Base-by-base conservation (phyloP, 2,329 filamentous ascomycete species). In the Stagonosporopsis tanaceti region DNA sequence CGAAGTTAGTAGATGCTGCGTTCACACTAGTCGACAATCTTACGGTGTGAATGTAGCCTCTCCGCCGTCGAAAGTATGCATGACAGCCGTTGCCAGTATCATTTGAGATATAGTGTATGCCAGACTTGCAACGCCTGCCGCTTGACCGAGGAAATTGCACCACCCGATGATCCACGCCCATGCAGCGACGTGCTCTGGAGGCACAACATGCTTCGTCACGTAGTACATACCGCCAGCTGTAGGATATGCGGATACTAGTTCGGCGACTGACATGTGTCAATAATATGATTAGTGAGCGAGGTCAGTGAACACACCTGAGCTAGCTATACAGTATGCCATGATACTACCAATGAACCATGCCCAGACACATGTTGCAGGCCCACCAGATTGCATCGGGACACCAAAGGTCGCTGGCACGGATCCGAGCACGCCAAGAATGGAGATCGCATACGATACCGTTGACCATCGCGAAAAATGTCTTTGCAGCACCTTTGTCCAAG, bases 221-320 rank as follows among this genome's bases (percentile, higher is more conserved):
- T 88, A 89, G 72, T 89, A 89, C 85, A 89, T 88, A 2, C 87
- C 87, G 20, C 86, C 86, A 2, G 86, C 86, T 2, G 87, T 89
- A 32, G 87, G 87, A 74, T 89, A 89, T 30, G 86, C 86, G 7
- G 86, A 88, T 27, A 88, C 85, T 50, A 89, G 74, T 72, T 89
- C 86, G 40, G 86, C 83, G n/a, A 89, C 86, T 82, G 39, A 20
- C 7, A 32, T 44, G 40, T 9, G 15, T 53, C 35, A 38, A 41
- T 27, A 17, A 24, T 8, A 35, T 27, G 7, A 20, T 32, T 20
- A 4, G 2, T 8, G 11, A 17, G 2, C 22, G 5, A 38, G 20
- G 42, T 27, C 22, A 41, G 1, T 17, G 12, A 51, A 63, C 61
- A 35, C 68, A 82, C 82, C 81, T 55, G 85, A 88, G 63, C 83